Conservation (phyloP, 2,329 filamentous ascomycete genomes). For the Aspergillus pseudoviridinutans region DNA sequence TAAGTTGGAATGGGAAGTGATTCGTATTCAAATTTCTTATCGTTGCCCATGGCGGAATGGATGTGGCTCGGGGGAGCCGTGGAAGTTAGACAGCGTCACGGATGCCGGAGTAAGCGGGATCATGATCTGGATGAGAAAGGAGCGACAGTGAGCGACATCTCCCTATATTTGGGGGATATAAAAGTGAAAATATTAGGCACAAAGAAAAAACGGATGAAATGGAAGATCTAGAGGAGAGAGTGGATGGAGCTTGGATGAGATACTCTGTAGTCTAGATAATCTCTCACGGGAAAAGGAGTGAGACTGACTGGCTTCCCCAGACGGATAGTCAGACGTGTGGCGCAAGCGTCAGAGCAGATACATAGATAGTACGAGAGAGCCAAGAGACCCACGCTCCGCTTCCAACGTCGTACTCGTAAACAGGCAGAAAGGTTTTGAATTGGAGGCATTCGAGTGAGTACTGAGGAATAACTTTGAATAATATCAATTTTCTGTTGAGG, state of each 20-base stretch:
- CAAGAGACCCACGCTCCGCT: not conserved
- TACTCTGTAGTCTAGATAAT: not conserved
- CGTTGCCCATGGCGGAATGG: slow-evolving; percentile 38
- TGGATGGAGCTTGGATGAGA: slow-evolving; percentile 1
- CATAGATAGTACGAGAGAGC: not conserved
- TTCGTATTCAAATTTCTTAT: slow-evolving; percentile 57
- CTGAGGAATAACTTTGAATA: not conserved
- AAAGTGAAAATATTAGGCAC: slow-evolving; percentile 3
- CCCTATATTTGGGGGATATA: slow-evolving; percentile 7
- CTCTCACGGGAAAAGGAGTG: not conserved
- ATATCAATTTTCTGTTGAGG: not conserved
- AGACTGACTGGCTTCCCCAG: not conserved
- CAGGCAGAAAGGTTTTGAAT: not conserved
- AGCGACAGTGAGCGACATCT: slow-evolving; percentile 30
- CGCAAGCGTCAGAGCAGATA: not conserved
- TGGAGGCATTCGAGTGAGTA: not conserved
- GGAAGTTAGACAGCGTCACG: slow-evolving; percentile 25
- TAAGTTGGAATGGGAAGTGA: slow-evolving; percentile 74
- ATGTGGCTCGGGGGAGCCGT: slow-evolving; percentile 30
- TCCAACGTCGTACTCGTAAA: not conserved
- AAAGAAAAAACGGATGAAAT: slow-evolving; percentile 8
- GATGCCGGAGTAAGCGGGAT: slow-evolving; percentile 29
- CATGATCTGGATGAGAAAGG: slow-evolving; percentile 37
- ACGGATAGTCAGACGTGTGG: not conserved
- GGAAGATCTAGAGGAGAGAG: not conserved